Base-by-base conservation (phyloP, 768 basidiomycete genomes). In the Kwoniella newhampshirensis region DNA sequence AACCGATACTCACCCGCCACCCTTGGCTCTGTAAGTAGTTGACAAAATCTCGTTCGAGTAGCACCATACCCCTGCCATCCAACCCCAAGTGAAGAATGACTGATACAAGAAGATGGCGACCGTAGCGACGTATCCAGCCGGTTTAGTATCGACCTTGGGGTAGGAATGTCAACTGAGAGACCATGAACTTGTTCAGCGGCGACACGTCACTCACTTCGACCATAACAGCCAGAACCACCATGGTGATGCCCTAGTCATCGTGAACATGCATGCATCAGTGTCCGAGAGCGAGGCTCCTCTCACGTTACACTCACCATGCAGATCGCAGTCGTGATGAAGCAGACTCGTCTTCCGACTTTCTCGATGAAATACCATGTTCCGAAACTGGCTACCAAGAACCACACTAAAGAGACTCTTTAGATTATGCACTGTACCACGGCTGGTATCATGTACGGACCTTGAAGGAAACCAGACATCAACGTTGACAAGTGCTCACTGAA, bases 191-290 rank as follows among this genome's bases (percentile, higher is more conserved):
- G 7, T 6, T 6, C 13, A 32, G 6, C 13, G 32, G 32, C 32
- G 7, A 32, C 32, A 32, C 6, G 32, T n/a, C n/a, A n/a, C 32
- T 32, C 32, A 32, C 32, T 13, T 32, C 44, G 40, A 54, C 37
- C 52, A 54, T 54, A 6, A 54, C 60, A 15, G 45, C 60, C 11
- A 47, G 35, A 15, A 52, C 18, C 54, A 62, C 48, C 54, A 62
- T 56, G 60, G 39, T 37, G 48, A 57, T 53, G 5, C 41, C 59
- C 42, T 60, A 42, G n/a, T n/a, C n/a, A n/a, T n/a, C n/a, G n/a
- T n/a, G n/a, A n/a, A n/a, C n/a, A n/a, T n/a, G n/a, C n/a, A n/a
- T n/a, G n/a, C n/a, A n/a, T n/a, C n/a, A n/a, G n/a, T n/a, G n/a
- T n/a, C n/a, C n/a, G n/a, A n/a, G n/a, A n/a, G n/a, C n/a, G n/a